phyloP scores from a whole-genome alignment of 2,329 filamentous ascomycete genomes.

The Coleophoma eucalyptorum region DNA sequence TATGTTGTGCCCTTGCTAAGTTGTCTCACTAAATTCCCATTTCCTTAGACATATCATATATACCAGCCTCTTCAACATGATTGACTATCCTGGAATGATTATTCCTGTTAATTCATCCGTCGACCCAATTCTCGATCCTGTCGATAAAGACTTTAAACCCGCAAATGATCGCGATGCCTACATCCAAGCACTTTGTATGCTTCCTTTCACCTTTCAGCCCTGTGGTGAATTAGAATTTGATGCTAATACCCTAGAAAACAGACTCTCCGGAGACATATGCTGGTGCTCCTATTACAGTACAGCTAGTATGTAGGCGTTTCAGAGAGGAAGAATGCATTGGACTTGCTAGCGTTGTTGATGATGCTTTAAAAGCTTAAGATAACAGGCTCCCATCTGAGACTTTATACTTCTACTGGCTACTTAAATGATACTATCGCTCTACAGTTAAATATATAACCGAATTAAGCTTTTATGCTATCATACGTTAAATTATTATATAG shows the following conservation, averaged over 20 bases:
- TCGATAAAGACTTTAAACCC: constrained; percentile 3
- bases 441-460: too few relatives aligned
- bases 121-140: constrained; percentile 3
- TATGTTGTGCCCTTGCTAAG: not conserved
- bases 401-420: too few relatives aligned
- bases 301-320: constrained; percentile 6
- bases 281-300: constrained; percentile 4
- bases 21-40: not conserved
- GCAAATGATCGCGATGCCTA: constrained; percentile 1
- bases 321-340: constrained; percentile 7
- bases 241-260: not conserved
- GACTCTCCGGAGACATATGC: constrained; percentile 2
- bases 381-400: too few relatives aligned
- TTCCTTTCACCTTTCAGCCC: not conserved
- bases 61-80: constrained; percentile 53
- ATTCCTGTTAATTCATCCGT: constrained; percentile 39
- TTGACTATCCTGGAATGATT: constrained; percentile 56
- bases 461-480: too few relatives aligned
- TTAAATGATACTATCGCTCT: too few relatives aligned
- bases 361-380: not conserved
- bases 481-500: too few relatives aligned
- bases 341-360: not conserved
- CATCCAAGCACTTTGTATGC: constrained; percentile 6
- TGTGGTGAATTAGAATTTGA: not conserved
- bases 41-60: constrained; percentile 31